phyloP scores from a whole-genome alignment of 2,329 filamentous ascomycete genomes.

The Dothistroma septosporum region DNA sequence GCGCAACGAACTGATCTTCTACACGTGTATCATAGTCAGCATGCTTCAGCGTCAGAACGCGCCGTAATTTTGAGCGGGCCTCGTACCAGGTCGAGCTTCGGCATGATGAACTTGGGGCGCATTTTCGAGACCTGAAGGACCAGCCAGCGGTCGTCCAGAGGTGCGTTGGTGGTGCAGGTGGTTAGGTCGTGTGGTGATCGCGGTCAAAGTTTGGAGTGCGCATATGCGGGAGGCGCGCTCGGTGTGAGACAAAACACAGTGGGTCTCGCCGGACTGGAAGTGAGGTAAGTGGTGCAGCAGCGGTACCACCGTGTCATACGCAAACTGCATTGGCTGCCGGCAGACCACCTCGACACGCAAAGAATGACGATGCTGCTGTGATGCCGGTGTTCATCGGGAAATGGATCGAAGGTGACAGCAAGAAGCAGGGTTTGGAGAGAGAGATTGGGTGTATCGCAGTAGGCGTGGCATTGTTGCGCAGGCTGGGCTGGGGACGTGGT shows the following conservation, averaged over 20 bases:
- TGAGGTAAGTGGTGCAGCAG: background rate
- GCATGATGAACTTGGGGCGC: background rate
- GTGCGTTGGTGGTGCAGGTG: background rate
- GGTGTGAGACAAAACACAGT: background rate
- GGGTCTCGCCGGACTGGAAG: background rate
- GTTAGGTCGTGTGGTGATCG: background rate
- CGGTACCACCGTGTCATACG: background rate
- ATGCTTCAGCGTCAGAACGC: background rate
- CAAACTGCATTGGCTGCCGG: background rate
- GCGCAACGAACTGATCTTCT: constrained; percentile 30
- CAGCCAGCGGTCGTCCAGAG: background rate
- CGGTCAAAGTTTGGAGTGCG: background rate
- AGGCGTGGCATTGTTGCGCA: too few species aligned
- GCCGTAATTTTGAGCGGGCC: background rate
- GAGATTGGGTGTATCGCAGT: background rate
- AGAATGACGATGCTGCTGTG: background rate
- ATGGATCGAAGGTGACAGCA: background rate
- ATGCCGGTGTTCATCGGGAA: background rate
- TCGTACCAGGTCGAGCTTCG: background rate
- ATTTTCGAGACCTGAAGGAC: background rate
- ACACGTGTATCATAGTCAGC: constrained; percentile 9
- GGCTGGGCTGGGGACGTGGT: too few species aligned
- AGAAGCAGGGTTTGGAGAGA: background rate
- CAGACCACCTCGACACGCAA: background rate
- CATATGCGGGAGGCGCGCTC: background rate